Evolutionary conservation across 257 asterid species (phyloP), one percentile per base, ranked within the genome.

Genomic region (Sherardia arvensis): DNA sequence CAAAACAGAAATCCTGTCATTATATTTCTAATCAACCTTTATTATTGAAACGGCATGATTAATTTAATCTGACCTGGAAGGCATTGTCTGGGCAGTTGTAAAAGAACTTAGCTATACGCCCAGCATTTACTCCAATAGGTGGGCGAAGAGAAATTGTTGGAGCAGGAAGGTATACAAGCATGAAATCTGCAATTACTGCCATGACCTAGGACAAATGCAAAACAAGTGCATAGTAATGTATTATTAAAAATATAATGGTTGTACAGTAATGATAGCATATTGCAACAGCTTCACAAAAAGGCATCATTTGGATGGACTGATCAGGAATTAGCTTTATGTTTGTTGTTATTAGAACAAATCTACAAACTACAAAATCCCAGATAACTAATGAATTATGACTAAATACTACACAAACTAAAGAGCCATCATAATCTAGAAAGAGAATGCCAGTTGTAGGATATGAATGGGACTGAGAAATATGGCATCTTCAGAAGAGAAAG

Each of bases 151-250:
- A 84, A 72, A 91, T 87, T n/a, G 98, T 91, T 30, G 97, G 98
- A 69, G 97, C 98, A 14, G 97, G 98, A 69, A 91, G 97, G 77
- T 85, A 91, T 53, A 91, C 96, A 43, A 88, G 96, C 98, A 88
- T 91, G 81, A 88, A 91, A 81, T 88, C 98, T 63, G 98, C 98
- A 70, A 91, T 80, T 65, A 91, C 66, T 40, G 98, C 96, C 98
- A 88, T 91, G 66, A 82, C 95, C 96, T 88, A 73, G 48, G 64
- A 33, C 34, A 45, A 69, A 73, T 49, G 36, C 69, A 40, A 63
- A 74, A 67, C 53, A 64, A 21, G 62, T 49, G 45, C 61, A 54
- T 32, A 14, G 7, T 51, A 14, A 59, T n/a, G n/a, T n/a, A 58
- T 7, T 18, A 57, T 14, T 26, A 15, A 27, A 67, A 45, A 28